Percentiles rank a stretch among this genome's conserved stretches.
phyloP scores from a whole-genome alignment of 345 rosid species.

The Populus simonii region DNA sequence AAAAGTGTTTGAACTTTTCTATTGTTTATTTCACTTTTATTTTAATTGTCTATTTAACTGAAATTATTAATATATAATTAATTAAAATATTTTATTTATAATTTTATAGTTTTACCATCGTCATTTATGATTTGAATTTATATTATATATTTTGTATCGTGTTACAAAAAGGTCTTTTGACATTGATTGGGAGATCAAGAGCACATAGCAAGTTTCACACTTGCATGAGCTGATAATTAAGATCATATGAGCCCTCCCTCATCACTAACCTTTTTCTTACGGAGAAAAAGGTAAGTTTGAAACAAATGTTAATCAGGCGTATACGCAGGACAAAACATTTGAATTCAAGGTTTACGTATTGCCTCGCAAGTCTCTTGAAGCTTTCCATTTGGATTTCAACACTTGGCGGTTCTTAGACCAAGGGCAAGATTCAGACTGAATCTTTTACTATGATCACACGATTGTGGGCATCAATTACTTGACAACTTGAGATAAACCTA shows the following conservation, averaged over 20 bases:
- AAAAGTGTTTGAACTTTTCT: too few relatives aligned
- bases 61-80: too few relatives aligned
- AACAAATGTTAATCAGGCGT: not conserved
- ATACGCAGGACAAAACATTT: not conserved
- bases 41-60: too few relatives aligned
- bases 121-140: too few relatives aligned
- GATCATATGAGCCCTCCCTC: not conserved
- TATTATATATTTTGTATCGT: too few relatives aligned
- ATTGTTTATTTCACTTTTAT: too few relatives aligned
- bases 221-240: not conserved
- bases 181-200: not conserved
- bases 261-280: slow-evolving; percentile 18
- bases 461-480: not conserved
- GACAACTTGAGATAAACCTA: not conserved
- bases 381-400: not conserved
- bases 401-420: not conserved
- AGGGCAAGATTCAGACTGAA: not conserved
- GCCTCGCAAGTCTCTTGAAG: slow-evolving; percentile 10
- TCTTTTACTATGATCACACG: not conserved
- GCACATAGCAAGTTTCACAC: slow-evolving; percentile 20
- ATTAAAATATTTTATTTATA: too few relatives aligned
- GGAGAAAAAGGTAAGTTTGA: slow-evolving; percentile 9
- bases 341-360: not conserved
- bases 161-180: too few relatives aligned
- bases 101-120: too few relatives aligned